Evolutionary conservation across 805 yeast species (phyloP).

Genomic region (Kodamaea nitidulidarum): DNA sequence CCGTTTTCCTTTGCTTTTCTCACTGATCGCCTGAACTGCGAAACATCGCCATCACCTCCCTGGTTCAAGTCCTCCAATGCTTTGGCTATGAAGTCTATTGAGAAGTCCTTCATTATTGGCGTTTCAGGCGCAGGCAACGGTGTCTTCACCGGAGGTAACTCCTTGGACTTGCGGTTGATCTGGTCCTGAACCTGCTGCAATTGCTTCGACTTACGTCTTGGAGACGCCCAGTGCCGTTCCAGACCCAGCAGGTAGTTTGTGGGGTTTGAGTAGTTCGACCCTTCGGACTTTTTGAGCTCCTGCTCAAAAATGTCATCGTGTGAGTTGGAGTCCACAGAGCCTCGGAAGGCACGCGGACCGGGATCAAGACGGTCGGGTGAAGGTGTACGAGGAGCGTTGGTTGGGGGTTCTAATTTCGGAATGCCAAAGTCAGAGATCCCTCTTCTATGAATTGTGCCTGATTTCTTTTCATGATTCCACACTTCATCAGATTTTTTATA

Average conservation of each 20-base stretch:
- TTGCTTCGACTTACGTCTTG: constrained; percentile 32
- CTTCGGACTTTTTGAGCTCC: constrained; percentile 8
- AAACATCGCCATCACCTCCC: constrained; percentile 44
- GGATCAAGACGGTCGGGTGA: constrained; percentile 1
- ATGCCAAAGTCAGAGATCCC: not conserved
- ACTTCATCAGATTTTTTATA: too few species aligned
- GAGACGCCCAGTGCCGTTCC: constrained; percentile 43
- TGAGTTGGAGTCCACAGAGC: constrained; percentile 9
- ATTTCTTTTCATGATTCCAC: too few species aligned
- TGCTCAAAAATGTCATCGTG: constrained; percentile 14
- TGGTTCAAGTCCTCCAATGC: constrained; percentile 43
- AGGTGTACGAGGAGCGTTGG: not conserved
- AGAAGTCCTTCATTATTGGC: constrained; percentile 40
- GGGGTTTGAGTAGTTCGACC: constrained; percentile 36
- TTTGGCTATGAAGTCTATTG: constrained; percentile 43
- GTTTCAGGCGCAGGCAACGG: constrained; percentile 26
- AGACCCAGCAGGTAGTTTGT: constrained; percentile 24
- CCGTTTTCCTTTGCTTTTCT: constrained; percentile 18
- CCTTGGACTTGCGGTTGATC: constrained; percentile 33
- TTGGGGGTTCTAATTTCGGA: not conserved
- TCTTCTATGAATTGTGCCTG: too few species aligned
- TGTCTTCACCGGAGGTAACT: constrained; percentile 19
- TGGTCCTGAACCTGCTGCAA: constrained; percentile 34
- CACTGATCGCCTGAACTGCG: constrained; percentile 37
- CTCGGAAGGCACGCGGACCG: too few species aligned